Base-by-base conservation (phyloP, 2,329 filamentous ascomycete species). In the Didymella pomorum region DNA sequence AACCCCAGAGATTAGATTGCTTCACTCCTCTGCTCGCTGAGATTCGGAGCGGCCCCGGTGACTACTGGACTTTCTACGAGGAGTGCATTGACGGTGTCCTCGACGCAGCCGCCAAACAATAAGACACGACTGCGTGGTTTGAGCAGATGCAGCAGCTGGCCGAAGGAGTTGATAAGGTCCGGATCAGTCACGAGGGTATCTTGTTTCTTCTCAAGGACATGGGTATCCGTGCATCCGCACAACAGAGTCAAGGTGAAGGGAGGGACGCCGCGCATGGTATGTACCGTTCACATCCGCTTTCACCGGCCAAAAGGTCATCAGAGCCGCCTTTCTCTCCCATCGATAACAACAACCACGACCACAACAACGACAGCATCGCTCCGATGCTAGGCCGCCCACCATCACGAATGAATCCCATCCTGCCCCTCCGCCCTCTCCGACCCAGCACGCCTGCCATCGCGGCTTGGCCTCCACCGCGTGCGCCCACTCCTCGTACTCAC, bases 261-360 rank as follows among this genome's bases (percentile, higher is more conserved):
- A 79, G 63, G 97, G 84, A 1, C 89, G 86, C 0, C 93, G 92
- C 75, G 97, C 97, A 83, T 97, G 97, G 49, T 53, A 45, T 39
- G 55, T 31, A 33, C 20, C 25, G 10, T 53, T 53, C 52, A 89
- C 92, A 80, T 91, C 97, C 3, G 93, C 97, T 82, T 97, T 94
- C 7, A 93, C 54, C 25, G 45, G 39, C 16, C 11, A 8, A 16
- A 25, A 14, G 20, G 2, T 26, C 2, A 4, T 14, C 20, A 53
- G 11, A 11, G 29, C 11, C n/a, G 26, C 7, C 18, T 52, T 50
- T 46, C 48, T 20, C 37, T 14, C 23, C 9, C 3, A 28, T 14
- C 9, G 42, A 52, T 2, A 33, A 43, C 21, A n/a, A 18, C 14
- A 1, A n/a, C 31, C 21, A 21, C 9, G 3, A n/a, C 31, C 21